These are phyloP conservation scores for Citrus australasica DNA, from an alignment of 345 rosid species.

Conservation along the genomic window DNA sequence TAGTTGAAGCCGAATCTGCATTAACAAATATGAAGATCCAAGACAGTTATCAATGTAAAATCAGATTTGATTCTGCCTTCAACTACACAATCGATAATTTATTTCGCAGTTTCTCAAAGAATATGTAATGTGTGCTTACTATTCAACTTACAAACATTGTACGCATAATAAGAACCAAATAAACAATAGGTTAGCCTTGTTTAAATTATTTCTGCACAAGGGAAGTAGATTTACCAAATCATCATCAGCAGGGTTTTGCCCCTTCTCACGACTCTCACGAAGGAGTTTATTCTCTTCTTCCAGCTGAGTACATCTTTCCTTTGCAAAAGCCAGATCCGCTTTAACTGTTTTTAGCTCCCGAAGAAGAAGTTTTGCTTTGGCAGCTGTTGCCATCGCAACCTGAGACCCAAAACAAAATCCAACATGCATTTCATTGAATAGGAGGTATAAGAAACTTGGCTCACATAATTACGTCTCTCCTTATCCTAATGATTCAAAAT, in stretches of 20 bases:
- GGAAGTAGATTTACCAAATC: slow-evolving; percentile 55
- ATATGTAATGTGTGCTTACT: neutral
- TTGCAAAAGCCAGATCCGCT: slow-evolving; percentile 90
- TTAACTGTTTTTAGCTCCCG: slow-evolving; percentile 90
- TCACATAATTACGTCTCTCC: neutral
- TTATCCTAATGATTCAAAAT: neutral
- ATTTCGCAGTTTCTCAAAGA: neutral
- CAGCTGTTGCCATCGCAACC: slow-evolving; percentile 99
- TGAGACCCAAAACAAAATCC: slow-evolving; percentile 30
- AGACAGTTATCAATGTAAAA: neutral
- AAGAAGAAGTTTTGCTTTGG: slow-evolving; percentile 93
- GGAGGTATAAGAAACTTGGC: slow-evolving; percentile 6
- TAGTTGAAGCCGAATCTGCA: slow-evolving; percentile 90
- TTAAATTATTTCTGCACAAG: neutral
- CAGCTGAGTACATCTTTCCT: slow-evolving; percentile 76
- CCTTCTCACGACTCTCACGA: slow-evolving; percentile 83
- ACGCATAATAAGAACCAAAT: neutral
- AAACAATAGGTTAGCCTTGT: neutral
- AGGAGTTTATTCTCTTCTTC: slow-evolving; percentile 90
- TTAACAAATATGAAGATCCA: neutral
- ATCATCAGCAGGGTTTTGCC: slow-evolving; percentile 77
- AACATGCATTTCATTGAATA: slow-evolving; percentile 32
- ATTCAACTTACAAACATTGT: neutral
- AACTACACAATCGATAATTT: neutral
- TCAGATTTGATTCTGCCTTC: neutral